Conservation (phyloP, 2,329 filamentous ascomycete genomes). For the Neopestalotiopsis rosae region DNA sequence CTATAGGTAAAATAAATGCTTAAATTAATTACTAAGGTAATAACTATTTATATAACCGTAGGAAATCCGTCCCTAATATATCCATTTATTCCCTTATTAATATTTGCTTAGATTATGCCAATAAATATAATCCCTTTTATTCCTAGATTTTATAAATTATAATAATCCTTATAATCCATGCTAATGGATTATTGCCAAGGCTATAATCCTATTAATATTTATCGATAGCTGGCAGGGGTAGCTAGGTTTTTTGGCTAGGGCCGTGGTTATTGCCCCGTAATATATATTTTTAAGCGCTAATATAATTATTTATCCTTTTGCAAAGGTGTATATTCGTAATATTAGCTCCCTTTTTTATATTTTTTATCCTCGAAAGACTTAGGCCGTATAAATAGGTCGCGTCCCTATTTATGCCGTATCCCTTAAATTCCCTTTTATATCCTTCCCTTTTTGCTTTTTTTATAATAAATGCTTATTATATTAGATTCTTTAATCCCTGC, state of each 20-base stretch:
- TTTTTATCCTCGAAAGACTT: no score
- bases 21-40: conserved; percentile 10
- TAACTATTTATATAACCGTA: background rate
- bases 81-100: conserved; percentile 10
- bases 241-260: background rate
- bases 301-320: no score
- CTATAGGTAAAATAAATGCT: background rate
- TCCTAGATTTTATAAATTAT: no score
- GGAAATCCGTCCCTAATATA: background rate
- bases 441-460: background rate
- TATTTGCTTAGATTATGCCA: background rate
- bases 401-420: no score
- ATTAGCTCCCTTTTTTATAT: no score
- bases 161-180: no score
- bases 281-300: no score
- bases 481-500: background rate
- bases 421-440: no score
- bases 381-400: no score
- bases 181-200: background rate
- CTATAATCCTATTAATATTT: background rate
- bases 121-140: no score
- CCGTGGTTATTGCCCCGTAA: background rate
- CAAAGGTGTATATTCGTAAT: no score
- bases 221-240: background rate
- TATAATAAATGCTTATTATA: background rate